A percentile compares a stretch with the other conserved stretches of the same genome.
Conservation (phyloP, 306 rosid genomes). For the Ormosia emarginata region DNA sequence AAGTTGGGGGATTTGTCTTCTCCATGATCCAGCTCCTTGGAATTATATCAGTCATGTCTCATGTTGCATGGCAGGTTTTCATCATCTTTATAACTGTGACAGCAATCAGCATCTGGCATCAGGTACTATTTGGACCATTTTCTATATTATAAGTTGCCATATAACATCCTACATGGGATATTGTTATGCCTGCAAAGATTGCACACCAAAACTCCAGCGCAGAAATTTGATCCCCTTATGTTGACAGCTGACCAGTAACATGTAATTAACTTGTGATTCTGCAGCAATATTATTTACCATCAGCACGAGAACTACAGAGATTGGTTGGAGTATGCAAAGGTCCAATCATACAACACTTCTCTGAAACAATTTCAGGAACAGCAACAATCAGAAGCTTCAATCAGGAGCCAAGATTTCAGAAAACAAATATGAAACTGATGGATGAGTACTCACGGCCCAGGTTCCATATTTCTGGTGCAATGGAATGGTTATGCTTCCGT, state of each 20-base stretch:
- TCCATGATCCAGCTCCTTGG: constrained; percentile 46
- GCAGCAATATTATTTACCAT: constrained; percentile 53
- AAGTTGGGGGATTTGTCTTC: constrained; percentile 31
- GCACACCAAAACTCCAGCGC: neutral
- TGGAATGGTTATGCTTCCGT: constrained; percentile 58
- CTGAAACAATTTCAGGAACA: constrained; percentile 53
- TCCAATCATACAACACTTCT: constrained; percentile 53
- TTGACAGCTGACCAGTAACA: neutral
- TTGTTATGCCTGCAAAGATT: neutral
- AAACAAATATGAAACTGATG: constrained; percentile 41
- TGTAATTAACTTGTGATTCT: neutral
- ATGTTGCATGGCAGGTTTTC: constrained; percentile 62
- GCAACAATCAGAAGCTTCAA: constrained; percentile 56
- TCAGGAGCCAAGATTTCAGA: constrained; percentile 42
- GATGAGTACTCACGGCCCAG: constrained; percentile 45
- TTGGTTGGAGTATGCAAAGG: constrained; percentile 60
- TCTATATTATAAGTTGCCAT: neutral
- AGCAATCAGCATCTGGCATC: constrained; percentile 48
- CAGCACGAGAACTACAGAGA: constrained; percentile 50
- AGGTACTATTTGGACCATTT: constrained; percentile 25
- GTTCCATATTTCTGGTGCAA: constrained; percentile 46
- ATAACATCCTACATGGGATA: neutral
- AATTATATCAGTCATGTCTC: constrained; percentile 59
- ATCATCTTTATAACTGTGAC: constrained; percentile 50
- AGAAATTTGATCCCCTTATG: neutral